Base-by-base conservation (phyloP, 352 stramenopile genomes). In the Aphanomyces euteiches region DNA sequence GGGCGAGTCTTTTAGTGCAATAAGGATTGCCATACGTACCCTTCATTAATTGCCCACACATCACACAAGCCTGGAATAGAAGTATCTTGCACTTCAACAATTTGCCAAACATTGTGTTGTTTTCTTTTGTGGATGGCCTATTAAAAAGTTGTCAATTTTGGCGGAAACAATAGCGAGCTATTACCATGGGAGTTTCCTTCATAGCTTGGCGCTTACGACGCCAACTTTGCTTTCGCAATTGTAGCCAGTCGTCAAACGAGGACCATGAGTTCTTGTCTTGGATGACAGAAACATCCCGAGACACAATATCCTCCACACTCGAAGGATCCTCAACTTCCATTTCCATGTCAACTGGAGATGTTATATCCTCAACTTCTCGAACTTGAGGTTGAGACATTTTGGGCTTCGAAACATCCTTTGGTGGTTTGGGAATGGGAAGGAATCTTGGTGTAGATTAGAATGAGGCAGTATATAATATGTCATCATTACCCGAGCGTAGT, bases 181-280 rank as follows among this genome's bases (percentile, higher is more conserved):
- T 4, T 68, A 56, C 53, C 47, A 68, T 28, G 3, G 47, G 47
- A 5, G 36, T 68, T 39, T 39, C 34, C 43, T 50, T 40, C 12
- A 50, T 21, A n/a, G 81, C 77, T 40, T 87, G 78, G 0, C 82
- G 80, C 70, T 89, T 86, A 7, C 83, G 77, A 58, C 85, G 88
- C 84, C 84, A 94, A 66, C 84, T 88, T n/a, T 73, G 76, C 72
- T 91, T 92, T n/a, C 84, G 76, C n/a, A 82, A 80, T 45, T 75
- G 69, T 38, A 92, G 69, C 86, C 83, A 94, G 40, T 85, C 74
- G 0, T 53, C 47, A 67, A 90, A 90, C 17, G 76, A 40, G 17
- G 13, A 8, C 13, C 21, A 61, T 19, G 54, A 58, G n/a, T n/a
- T 38, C 50, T 19, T 58, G 8, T 58, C 50, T 19, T 8, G 8